A percentile compares a stretch with the other conserved stretches of the same genome.
Conservation (phyloP, 176 grass and related monocot species). For the Lolium perenne region DNA sequence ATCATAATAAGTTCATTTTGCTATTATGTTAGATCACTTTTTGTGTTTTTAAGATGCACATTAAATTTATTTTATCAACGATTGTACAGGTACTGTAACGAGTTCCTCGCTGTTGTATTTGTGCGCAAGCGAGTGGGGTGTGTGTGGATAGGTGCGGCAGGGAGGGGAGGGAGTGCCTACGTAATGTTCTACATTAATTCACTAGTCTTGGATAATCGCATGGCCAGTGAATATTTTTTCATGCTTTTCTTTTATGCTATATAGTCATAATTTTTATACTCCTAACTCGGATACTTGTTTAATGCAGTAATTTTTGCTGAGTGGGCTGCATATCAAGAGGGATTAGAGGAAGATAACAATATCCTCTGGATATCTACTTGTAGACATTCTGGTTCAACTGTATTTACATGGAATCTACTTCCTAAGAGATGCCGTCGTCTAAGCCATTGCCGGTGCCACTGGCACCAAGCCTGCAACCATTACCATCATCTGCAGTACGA, state of each 20-base stretch:
- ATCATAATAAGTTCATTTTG: not conserved
- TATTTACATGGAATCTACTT: conserved; percentile 52
- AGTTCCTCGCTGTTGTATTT: not conserved
- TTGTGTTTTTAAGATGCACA: not conserved
- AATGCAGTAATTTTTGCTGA: conserved; percentile 40
- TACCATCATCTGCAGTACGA: conserved; percentile 51
- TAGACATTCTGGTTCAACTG: conserved; percentile 25
- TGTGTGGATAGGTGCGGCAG: not conserved
- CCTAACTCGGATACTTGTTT: conserved; percentile 42
- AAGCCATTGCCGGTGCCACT: conserved; percentile 45
- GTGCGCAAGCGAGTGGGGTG: not conserved
- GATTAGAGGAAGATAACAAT: conserved; percentile 17
- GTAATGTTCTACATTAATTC: not conserved
- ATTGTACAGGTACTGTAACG: not conserved
- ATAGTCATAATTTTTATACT: not conserved
- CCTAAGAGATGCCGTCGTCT: conserved; percentile 55
- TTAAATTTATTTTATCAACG: conserved; percentile 14
- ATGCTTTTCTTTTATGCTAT: conserved; percentile 18
- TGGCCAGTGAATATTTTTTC: not conserved
- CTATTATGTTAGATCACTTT: conserved; percentile 19
- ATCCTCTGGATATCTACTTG: conserved; percentile 9
- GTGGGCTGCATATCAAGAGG: conserved; percentile 2
- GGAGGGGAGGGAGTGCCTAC: not conserved
- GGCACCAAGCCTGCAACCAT: conserved; percentile 43
- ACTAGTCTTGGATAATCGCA: no score